phyloP scores from a whole-genome alignment of 2,329 filamentous ascomycete genomes.

The Aureobasidium sp. region DNA sequence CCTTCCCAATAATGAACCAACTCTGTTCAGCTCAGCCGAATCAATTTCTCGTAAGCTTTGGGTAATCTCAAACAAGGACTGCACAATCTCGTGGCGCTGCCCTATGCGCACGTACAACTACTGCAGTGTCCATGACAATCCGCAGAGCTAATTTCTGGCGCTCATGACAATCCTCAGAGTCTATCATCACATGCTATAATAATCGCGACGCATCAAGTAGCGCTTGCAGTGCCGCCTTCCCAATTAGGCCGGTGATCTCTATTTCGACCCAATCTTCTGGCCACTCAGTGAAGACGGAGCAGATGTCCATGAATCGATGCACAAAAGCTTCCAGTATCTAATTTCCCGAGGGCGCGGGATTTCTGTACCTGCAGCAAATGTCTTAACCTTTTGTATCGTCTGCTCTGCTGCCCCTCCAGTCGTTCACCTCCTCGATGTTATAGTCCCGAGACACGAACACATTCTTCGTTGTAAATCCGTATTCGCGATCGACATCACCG shows the following conservation, averaged over 20 bases:
- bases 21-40: background rate
- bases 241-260: background rate
- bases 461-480: background rate
- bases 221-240: background rate
- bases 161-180: background rate
- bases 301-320: background rate
- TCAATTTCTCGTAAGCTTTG: background rate
- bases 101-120: background rate
- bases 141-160: background rate
- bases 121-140: background rate
- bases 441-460: background rate
- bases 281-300: background rate
- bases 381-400: background rate
- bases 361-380: background rate
- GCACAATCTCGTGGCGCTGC: background rate
- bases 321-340: background rate
- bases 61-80: background rate
- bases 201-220: background rate
- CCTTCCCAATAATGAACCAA: background rate
- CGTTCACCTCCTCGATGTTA: background rate
- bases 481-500: background rate
- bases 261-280: background rate
- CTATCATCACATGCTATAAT: background rate
- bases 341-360: background rate
- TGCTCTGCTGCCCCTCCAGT: background rate